These are phyloP conservation scores for Castanea sativa DNA, from an alignment of 306 rosid species.

Conservation along the genomic window DNA sequence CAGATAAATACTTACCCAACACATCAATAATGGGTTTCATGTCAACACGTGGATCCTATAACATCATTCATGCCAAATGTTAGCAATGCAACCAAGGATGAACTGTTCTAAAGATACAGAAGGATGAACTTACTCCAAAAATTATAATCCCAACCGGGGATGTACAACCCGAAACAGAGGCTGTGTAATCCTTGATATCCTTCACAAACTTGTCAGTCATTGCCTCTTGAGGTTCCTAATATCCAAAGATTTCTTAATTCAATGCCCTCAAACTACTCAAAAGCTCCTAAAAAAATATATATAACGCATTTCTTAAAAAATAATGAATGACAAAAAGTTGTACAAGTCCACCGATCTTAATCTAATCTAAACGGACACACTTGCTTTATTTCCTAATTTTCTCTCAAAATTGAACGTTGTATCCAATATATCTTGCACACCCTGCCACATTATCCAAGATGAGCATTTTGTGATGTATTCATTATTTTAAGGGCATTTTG, in stretches of 20 bases:
- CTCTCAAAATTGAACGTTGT: too few relatives aligned
- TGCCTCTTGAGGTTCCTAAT: slow-evolving; percentile 20
- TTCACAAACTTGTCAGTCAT: slow-evolving; percentile 28
- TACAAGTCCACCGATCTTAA: background rate
- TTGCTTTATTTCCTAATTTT: too few relatives aligned
- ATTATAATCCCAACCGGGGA: slow-evolving; percentile 43
- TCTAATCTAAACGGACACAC: too few relatives aligned
- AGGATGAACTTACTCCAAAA: slow-evolving; percentile 50
- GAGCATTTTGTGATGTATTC: background rate
- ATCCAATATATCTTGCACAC: background rate
- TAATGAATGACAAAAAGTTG: background rate
- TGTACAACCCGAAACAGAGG: slow-evolving; percentile 37
- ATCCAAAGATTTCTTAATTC: background rate
- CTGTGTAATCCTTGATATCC: slow-evolving; percentile 36
- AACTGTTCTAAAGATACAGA: background rate
- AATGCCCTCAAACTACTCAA: background rate
- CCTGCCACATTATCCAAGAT: background rate
- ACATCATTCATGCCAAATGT: background rate
- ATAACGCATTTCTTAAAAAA: background rate
- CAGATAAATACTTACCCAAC: slow-evolving; percentile 37
- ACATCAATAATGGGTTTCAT: slow-evolving; percentile 33
- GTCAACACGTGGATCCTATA: slow-evolving; percentile 41
- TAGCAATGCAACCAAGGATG: background rate
- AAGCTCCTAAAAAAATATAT: background rate
- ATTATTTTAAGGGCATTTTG: background rate